Evolutionary conservation across 176 grass and related monocot species (phyloP).

Genomic region (Oryza rufipogon): DNA sequence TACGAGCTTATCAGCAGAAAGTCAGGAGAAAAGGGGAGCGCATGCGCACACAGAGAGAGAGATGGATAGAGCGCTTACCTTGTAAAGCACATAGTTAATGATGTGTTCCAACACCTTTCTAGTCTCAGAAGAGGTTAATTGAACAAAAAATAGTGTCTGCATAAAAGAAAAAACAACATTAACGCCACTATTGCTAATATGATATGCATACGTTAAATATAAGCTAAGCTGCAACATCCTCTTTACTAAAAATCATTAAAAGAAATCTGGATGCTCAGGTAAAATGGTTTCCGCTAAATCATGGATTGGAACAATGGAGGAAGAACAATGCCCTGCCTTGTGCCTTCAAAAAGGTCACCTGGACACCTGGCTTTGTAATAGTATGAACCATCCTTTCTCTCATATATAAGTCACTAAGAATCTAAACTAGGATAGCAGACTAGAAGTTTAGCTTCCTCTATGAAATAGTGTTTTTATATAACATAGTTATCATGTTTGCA

Average conservation of each 20-base stretch:
- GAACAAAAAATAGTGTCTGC: slow-evolving; percentile 67
- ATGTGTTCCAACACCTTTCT: slow-evolving; percentile 63
- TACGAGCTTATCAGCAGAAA: slow-evolving; percentile 9
- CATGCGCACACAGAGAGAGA: not conserved
- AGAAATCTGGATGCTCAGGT: slow-evolving; percentile 9
- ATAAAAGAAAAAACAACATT: slow-evolving; percentile 29
- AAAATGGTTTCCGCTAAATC: not conserved
- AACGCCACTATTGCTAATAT: not conserved
- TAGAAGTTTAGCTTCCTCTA: slow-evolving; percentile 13
- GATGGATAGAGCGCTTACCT: slow-evolving; percentile 27
- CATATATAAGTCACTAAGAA: not conserved
- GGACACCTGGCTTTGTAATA: not conserved
- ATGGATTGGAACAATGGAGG: slow-evolving; percentile 1
- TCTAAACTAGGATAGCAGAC: not conserved
- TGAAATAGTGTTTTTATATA: not conserved
- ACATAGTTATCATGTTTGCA: not conserved
- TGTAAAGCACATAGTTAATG: slow-evolving; percentile 65
- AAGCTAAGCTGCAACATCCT: not conserved
- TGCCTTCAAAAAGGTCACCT: not conserved
- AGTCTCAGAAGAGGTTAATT: slow-evolving; percentile 58
- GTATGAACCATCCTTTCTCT: not conserved
- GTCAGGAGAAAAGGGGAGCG: slow-evolving; percentile 21
- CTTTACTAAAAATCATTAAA: slow-evolving; percentile 12
- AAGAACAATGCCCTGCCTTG: not conserved
- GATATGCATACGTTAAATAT: slow-evolving; percentile 20